A percentile compares a stretch with the other conserved stretches of the same genome.
phyloP scores from a whole-genome alignment of 208 protist genomes.

The Kentomonas sorsogonicus region DNA sequence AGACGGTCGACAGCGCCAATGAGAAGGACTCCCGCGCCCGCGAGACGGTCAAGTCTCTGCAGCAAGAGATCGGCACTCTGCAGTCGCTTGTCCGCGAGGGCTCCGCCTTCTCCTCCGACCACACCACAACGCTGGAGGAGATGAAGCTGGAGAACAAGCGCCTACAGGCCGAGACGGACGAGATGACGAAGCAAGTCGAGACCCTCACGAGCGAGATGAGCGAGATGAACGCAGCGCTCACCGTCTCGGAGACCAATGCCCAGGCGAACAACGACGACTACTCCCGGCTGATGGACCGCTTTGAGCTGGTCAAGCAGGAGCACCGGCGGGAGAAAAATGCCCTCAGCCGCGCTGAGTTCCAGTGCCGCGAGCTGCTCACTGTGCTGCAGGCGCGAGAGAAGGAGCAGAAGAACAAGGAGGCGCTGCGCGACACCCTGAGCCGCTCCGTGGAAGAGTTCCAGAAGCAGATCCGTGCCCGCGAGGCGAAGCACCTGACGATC shows the following conservation, averaged over 20 bases:
- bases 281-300: conserved; percentile 41
- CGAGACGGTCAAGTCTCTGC: conserved; percentile 94
- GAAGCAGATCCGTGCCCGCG: conserved; percentile 57
- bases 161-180: conserved; percentile 88
- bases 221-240: conserved; percentile 40
- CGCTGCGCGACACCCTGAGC: conserved; percentile 21
- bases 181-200: conserved; percentile 90
- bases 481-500: conserved; percentile 43
- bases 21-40: conserved; percentile 95
- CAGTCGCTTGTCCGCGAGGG: conserved; percentile 92
- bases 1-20: conserved; percentile 95
- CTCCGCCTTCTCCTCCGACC: conserved; percentile 79
- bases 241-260: conserved; percentile 41
- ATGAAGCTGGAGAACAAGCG: conserved; percentile 93
- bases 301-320: conserved; percentile 60
- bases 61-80: conserved; percentile 92
- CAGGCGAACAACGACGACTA: conserved; percentile 52
- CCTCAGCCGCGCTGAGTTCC: conserved; percentile 87
- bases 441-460: conserved; percentile 32
- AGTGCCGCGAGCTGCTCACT: conserved; percentile 79
- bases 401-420: conserved; percentile 44
- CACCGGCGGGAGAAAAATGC: conserved; percentile 85
- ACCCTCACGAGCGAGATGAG: conserved; percentile 52
- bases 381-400: conserved; percentile 64
- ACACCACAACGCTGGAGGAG: conserved; percentile 94